phyloP scores from a whole-genome alignment of 768 basidiomycete genomes.

The Lactarius tabidus region DNA sequence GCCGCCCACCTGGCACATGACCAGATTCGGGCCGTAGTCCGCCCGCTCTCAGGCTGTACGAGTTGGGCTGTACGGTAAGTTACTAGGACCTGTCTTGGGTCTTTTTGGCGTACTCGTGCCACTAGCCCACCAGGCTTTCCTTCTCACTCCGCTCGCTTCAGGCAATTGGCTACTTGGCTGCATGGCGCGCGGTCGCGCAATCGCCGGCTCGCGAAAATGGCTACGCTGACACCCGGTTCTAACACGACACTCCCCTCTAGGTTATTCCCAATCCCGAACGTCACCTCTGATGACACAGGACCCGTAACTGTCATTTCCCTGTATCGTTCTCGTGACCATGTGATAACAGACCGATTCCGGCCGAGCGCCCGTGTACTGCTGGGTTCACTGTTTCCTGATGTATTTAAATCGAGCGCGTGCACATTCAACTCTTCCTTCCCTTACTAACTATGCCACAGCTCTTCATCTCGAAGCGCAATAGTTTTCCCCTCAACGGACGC shows the following conservation, averaged over 20 bases:
- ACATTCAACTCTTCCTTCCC: not conserved
- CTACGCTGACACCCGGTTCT: not conserved
- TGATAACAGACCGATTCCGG: not conserved
- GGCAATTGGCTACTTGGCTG: not conserved
- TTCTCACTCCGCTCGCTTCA: not conserved
- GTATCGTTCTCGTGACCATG: not conserved
- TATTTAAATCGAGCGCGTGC: not conserved
- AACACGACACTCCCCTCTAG: not conserved
- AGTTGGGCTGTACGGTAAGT: too few species aligned
- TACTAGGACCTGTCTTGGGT: too few species aligned
- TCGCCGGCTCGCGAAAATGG: not conserved
- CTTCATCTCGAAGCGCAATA: not conserved
- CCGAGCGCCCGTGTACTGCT: not conserved
- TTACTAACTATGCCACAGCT: too few species aligned
- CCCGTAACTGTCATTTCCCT: not conserved
- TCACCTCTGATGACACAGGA: not conserved
- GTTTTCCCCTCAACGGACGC: not conserved
- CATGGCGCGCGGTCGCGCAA: not conserved
- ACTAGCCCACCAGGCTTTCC: not conserved
- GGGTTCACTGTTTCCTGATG: too few species aligned
- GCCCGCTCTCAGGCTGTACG: too few species aligned
- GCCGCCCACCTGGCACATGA: not conserved
- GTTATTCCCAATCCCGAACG: not conserved
- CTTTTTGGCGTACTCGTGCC: not conserved
- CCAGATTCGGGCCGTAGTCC: not conserved